Evolutionary conservation across 2,329 filamentous ascomycete species (phyloP), one percentile per base, ranked within the genome.

Genomic region (Rugonectria rugulosa): DNA sequence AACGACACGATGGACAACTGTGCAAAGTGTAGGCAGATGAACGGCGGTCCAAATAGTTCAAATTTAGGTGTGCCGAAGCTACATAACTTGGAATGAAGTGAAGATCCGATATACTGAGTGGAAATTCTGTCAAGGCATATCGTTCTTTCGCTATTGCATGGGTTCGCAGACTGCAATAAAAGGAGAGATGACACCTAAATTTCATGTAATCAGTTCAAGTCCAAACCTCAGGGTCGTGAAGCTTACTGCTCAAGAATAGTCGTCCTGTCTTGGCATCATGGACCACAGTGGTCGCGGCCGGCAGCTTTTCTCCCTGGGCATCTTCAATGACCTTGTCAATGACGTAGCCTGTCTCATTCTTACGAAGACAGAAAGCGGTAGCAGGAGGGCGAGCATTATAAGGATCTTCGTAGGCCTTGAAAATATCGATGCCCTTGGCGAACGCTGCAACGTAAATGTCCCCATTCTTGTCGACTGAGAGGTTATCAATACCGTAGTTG

Each of bases 241-340:
- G 2, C 65, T 64, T 48, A 65, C 65, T 63, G 37, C 60, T 64
- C 5, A 68, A 27, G 4, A 68, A 68, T 0, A 68, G 53, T 2
- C 63, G 46, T 6, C 63, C 65, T 0, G 65, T 68, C 20, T 64
- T 65, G 0, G 20, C 44, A 47, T 68, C 65, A 14, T 68, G 65
- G 10, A 68, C 40, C 42, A 62, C 65, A 0, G 65, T 68, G 5
- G 65, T 68, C 7, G 55, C 14, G 24, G 36, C 62, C 2, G 65
- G 65, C 10, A 68, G 38, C 26, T 49, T 9, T 15, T 63, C 62
- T 1, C 62, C 65, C 5, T 48, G 2, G 0, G 23, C 58, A 51
- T 68, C 65, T 20, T 68, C 65, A 24, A 68, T 49, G 0, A 67
- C 14, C 31, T 68, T 68, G 2, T 68, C 57, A 5, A 67, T 31